Percentiles rank a stretch among this genome's conserved stretches.
Evolutionary conservation across 208 protist species (phyloP).

Genomic region (Tritrichomonas musculus): DNA sequence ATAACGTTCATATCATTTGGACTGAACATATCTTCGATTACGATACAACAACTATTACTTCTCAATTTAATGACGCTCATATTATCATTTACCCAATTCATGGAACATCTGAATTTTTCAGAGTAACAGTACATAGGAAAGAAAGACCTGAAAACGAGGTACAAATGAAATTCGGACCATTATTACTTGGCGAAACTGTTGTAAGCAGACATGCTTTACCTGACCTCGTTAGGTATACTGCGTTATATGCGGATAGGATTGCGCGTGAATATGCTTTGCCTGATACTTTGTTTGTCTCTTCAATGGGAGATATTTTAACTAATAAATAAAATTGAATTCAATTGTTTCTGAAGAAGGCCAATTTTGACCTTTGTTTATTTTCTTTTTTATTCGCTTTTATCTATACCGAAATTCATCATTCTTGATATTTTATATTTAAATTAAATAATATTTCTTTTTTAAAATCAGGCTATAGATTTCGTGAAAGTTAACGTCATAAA

Average conservation of each 20-base stretch:
- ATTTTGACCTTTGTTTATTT: too few relatives aligned
- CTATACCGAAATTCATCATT: too few relatives aligned
- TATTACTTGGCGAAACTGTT: not conserved
- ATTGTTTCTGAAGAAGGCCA: too few relatives aligned
- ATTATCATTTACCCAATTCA: not conserved
- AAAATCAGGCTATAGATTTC: too few relatives aligned
- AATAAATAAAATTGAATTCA: too few relatives aligned
- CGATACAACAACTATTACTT: not conserved
- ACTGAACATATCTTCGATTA: not conserved
- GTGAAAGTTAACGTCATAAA: too few relatives aligned
- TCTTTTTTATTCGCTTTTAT: too few relatives aligned
- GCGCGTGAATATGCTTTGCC: not conserved
- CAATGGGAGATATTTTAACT: too few relatives aligned
- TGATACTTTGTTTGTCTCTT: too few relatives aligned
- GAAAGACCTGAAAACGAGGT: too few relatives aligned
- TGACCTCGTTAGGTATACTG: not conserved
- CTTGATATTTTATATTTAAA: too few relatives aligned
- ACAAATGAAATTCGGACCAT: not conserved
- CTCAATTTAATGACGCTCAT: constrained; percentile 16
- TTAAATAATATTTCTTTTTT: too few relatives aligned
- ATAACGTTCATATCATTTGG: constrained; percentile 13
- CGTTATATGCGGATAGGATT: not conserved
- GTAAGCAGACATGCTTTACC: not conserved
- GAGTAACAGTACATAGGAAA: not conserved
- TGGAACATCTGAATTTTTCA: not conserved